Percentiles rank a stretch among this genome's conserved stretches.
Evolutionary conservation across 768 basidiomycete genomes (phyloP).

Genomic region (Amanita rubescens): DNA sequence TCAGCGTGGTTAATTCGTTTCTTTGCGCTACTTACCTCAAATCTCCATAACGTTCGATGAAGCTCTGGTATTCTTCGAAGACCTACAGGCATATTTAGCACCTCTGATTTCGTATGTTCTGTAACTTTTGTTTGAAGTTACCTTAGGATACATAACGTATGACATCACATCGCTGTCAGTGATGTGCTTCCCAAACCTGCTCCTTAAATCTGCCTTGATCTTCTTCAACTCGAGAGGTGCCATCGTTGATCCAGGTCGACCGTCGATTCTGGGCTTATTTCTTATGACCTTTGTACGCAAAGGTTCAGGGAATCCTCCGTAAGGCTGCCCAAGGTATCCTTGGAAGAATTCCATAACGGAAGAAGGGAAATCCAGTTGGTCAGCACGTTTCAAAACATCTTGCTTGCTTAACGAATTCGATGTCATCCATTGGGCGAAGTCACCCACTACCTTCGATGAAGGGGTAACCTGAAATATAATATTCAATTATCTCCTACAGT

Average conservation of each 20-base stretch:
- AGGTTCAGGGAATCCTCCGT: slow-evolving; percentile 98
- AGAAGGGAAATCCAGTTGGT: slow-evolving; percentile 93
- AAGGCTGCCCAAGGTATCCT: slow-evolving; percentile 95
- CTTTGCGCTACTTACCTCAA: slow-evolving; percentile 52
- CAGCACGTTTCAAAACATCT: slow-evolving; percentile 81
- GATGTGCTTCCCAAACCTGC: slow-evolving; percentile 94
- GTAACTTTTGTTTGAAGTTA: slow-evolving; percentile 28
- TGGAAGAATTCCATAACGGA: slow-evolving; percentile 99
- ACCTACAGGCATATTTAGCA: slow-evolving; percentile 42
- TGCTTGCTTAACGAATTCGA: slow-evolving; percentile 84
- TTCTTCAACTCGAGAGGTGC: slow-evolving; percentile 90
- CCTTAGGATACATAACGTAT: slow-evolving; percentile 99
- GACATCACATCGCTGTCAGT: slow-evolving; percentile 89
- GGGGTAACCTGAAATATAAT: slow-evolving; percentile 67
- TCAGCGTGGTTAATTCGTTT: slow-evolving; percentile 1
- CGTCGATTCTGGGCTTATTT: slow-evolving; percentile 89
- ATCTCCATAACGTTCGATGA: slow-evolving; percentile 94
- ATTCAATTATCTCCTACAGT: not conserved
- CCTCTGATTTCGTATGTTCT: not conserved
- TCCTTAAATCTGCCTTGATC: slow-evolving; percentile 86
- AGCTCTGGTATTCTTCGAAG: slow-evolving; percentile 94
- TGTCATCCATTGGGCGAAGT: slow-evolving; percentile 99
- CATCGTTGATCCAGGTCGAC: slow-evolving; percentile 86
- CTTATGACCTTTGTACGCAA: slow-evolving; percentile 88
- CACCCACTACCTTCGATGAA: slow-evolving; percentile 97